Conservation (phyloP, 148 eudicot species). For the Fagopyrum tataricum region DNA sequence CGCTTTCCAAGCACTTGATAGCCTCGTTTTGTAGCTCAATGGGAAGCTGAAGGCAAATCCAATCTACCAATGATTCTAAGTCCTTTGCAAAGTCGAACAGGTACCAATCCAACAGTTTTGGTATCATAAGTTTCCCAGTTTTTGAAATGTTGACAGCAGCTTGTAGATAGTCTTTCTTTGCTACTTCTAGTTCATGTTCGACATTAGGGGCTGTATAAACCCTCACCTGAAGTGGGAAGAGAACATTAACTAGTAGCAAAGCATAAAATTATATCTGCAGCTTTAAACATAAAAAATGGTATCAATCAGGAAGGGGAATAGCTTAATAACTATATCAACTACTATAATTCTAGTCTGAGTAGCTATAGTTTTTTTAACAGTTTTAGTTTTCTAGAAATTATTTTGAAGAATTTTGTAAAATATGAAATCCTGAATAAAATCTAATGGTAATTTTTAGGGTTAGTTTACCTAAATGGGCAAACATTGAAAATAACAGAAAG, state of each 20-base stretch:
- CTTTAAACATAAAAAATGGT: not conserved
- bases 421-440: no score
- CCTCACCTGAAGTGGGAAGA: slow-evolving; percentile 44
- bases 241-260: not conserved
- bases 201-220: slow-evolving; percentile 62
- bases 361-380: no score
- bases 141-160: slow-evolving; percentile 58
- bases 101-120: slow-evolving; percentile 77
- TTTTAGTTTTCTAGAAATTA: no score
- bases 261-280: no score
- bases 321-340: not conserved
- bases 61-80: slow-evolving; percentile 63
- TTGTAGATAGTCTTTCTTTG: slow-evolving; percentile 68
- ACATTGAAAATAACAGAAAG: no score
- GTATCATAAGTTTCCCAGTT: slow-evolving; percentile 51
- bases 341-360: not conserved
- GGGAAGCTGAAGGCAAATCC: slow-evolving; percentile 85
- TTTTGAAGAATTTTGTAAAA: no score
- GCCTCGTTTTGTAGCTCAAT: slow-evolving; percentile 47
- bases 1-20: slow-evolving; percentile 36
- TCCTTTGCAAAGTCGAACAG: slow-evolving; percentile 85
- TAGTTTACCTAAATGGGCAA: no score
- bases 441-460: no score
- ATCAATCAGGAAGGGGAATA: not conserved
- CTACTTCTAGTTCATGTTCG: slow-evolving; percentile 64